A percentile compares a stretch with the other conserved stretches of the same genome.
Conservation (phyloP, 2,329 filamentous ascomycete genomes). For the Exophiala oligosperma region DNA sequence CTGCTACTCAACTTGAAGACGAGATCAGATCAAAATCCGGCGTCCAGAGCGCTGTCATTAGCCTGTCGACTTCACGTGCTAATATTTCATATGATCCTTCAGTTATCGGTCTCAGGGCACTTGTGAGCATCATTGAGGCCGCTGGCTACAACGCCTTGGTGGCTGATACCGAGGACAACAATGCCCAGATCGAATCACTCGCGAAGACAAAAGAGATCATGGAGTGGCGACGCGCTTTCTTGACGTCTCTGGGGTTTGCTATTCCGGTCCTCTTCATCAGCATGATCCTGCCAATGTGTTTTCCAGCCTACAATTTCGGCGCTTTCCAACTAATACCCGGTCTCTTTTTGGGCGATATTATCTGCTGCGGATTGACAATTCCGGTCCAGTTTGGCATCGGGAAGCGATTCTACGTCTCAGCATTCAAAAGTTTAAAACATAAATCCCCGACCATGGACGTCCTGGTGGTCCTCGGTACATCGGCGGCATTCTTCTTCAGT, state of each 20-base stretch:
- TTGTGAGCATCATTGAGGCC: constrained; percentile 81
- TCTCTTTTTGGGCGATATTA: constrained; percentile 81
- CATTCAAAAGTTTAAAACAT: constrained; percentile 91
- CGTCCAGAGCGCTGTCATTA: constrained; percentile 71
- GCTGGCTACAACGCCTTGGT: constrained; percentile 85
- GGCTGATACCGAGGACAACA: constrained; percentile 90
- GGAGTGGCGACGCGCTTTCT: constrained; percentile 84
- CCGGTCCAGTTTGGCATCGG: constrained; percentile 97
- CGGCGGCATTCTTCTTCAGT: constrained; percentile 95
- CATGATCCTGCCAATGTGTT: constrained; percentile 90
- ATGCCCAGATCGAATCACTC: constrained; percentile 91
- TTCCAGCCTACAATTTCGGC: constrained; percentile 76
- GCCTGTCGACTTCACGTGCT: constrained; percentile 70
- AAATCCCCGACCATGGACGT: constrained; percentile 97
- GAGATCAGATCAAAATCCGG: constrained; percentile 66
- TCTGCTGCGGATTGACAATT: constrained; percentile 81
- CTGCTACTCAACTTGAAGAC: constrained; percentile 72
- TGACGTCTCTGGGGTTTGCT: constrained; percentile 75
- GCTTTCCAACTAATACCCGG: constrained; percentile 65
- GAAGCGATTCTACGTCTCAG: constrained; percentile 87
- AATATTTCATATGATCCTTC: constrained; percentile 71
- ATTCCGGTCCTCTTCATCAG: constrained; percentile 87
- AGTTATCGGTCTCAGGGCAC: constrained; percentile 72
- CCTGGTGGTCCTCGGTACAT: constrained; percentile 88
- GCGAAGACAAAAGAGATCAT: constrained; percentile 95